Evolutionary conservation across 1,284 basidiomycete genomes (phyloP), one percentile per base, ranked within the genome.

Genomic region (Ceratobasidium sp.): DNA sequence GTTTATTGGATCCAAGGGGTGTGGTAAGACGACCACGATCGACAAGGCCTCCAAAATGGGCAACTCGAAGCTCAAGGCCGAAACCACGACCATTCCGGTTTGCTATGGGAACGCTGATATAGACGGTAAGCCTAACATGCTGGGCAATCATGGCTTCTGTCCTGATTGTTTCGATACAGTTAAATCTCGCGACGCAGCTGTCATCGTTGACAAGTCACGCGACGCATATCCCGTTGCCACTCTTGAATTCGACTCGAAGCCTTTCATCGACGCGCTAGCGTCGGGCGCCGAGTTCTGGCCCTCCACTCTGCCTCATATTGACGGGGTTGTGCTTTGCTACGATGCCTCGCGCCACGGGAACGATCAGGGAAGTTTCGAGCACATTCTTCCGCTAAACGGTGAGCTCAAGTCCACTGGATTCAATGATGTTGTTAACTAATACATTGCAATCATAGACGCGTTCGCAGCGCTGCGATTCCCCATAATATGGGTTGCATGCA

Each of bases 301-400:
- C 35, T 82, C 85, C 55, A 84, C 83, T 6, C 84, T 87, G 16
- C 87, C 88, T 28, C 80, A 81, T 16, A 83, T 91, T 67, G 87
- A 92, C 77, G 91, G 89, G 7, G 84, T 89, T 26, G 84, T 93
- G 52, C 84, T 93, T 54, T 93, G 91, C 77, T 93, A 92, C 79
- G 90, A 93, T 79, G 85, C 87, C 14, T 87, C 88, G 0, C 82
- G 86, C 75, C 79, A 62, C 80, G 73, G 78, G 81, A 13, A 92
- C 91, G 30, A 90, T 90, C 76, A 79, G 80, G 46, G 87, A 86
- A 52, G 85, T 92, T 38, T 85, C 88, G 79, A 21, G 16, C 18
- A 74, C 76, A 38, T 23, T 32, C 13, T 46, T 38, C 32, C 35
- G 35, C 41, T 58, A 32, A 72, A 43, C 35, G 52, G 54, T 72